phyloP scores from a whole-genome alignment of 2,329 filamentous ascomycete species.

The Beauveria scarabaeidicola region DNA sequence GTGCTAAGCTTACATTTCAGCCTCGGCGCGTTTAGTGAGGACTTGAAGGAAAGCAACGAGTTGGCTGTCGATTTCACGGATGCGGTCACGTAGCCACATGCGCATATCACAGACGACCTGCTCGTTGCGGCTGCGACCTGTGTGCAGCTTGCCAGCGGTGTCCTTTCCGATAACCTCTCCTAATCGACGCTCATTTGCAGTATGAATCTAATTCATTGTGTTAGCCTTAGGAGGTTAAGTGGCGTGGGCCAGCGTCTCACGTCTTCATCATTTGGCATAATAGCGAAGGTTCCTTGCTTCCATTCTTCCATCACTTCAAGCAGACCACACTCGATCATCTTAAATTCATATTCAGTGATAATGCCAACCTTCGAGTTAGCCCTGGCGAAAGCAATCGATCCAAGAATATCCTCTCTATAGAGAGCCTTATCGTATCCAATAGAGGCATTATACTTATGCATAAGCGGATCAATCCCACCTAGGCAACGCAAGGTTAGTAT shows the following conservation, averaged over 20 bases:
- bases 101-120: conserved; percentile 88
- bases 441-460: conserved; percentile 73
- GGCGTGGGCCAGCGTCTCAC: conserved; percentile 20
- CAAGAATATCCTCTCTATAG: conserved; percentile 72
- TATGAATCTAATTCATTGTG: conserved; percentile 38
- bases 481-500: conserved; percentile 21
- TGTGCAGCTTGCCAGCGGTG: conserved; percentile 82
- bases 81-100: conserved; percentile 72
- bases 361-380: conserved; percentile 71
- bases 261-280: conserved; percentile 48
- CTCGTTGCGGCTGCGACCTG: conserved; percentile 79
- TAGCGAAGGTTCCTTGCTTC: conserved; percentile 41
- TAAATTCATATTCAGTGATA: conserved; percentile 64
- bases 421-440: conserved; percentile 73
- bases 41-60: conserved; percentile 64
- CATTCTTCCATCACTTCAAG: conserved; percentile 48
- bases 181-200: conserved; percentile 61
- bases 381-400: conserved; percentile 72
- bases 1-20: conserved; percentile 43
- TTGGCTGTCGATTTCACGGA: conserved; percentile 60
- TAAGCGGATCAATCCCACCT: conserved; percentile 78
- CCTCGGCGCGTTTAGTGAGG: conserved; percentile 59
- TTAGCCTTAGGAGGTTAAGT: conserved; percentile 15
- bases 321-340: conserved; percentile 65
- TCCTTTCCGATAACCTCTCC: conserved; percentile 83